Conservation (phyloP, 495 filamentous ascomycete genomes). For the Trichoderma reesei region DNA sequence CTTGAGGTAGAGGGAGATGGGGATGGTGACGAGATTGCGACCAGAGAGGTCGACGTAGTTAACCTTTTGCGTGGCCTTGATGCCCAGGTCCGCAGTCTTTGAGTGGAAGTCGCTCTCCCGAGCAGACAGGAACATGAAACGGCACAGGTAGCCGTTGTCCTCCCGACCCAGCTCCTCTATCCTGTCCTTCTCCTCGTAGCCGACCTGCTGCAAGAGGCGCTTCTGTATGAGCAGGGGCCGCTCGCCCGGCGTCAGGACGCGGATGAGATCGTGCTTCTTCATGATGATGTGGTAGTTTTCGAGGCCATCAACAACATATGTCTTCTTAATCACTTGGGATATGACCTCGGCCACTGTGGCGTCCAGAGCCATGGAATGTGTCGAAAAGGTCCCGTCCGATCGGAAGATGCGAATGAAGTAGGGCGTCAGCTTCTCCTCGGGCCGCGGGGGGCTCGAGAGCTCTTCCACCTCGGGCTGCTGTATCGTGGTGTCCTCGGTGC, state of each 20-base stretch:
- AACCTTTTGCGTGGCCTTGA: constrained; percentile 74
- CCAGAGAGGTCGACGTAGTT: constrained; percentile 87
- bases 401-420: constrained; percentile 97
- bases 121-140: constrained; percentile 86
- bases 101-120: constrained; percentile 68
- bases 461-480: constrained; percentile 48
- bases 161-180: constrained; percentile 95
- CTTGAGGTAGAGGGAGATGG: constrained; percentile 85
- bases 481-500: constrained; percentile 44
- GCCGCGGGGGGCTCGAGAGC: constrained; percentile 47
- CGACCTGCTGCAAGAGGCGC: constrained; percentile 79
- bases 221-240: constrained; percentile 89
- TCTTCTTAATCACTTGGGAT: constrained; percentile 76
- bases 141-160: constrained; percentile 92
- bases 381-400: constrained; percentile 86
- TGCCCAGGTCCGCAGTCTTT: constrained; percentile 57
- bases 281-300: constrained; percentile 94
- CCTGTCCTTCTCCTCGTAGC: constrained; percentile 77
- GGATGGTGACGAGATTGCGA: constrained; percentile 89
- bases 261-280: constrained; percentile 81
- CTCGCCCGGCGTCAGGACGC: constrained; percentile 68
- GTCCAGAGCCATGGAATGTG: constrained; percentile 68
- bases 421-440: constrained; percentile 54
- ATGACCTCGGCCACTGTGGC: constrained; percentile 80
- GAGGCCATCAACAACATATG: constrained; percentile 76